phyloP scores from a whole-genome alignment of 495 filamentous ascomycete species.

The Massariosphaeria phaeospora region DNA sequence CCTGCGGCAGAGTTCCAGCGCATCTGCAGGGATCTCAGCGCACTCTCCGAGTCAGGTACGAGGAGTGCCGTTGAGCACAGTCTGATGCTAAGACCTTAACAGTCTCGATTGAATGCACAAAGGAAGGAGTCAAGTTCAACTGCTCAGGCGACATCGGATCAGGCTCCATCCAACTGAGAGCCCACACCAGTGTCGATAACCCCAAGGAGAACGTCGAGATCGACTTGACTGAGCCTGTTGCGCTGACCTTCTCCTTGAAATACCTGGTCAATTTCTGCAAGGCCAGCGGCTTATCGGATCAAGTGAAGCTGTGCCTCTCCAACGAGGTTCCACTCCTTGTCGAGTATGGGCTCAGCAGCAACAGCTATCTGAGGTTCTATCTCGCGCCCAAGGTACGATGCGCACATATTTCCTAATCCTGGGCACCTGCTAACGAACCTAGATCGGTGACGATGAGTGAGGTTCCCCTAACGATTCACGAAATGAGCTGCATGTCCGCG shows the following conservation, averaged over 20 bases:
- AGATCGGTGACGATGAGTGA: constrained; percentile 91
- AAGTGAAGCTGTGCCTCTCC: constrained; percentile 86
- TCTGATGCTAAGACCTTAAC: too few relatives aligned
- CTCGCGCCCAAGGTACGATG: constrained; percentile 85
- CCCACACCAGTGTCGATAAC: constrained; percentile 88
- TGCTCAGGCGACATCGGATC: constrained; percentile 93
- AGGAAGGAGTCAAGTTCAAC: constrained; percentile 96
- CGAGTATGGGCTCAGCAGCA: constrained; percentile 76
- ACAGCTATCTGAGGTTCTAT: constrained; percentile 92
- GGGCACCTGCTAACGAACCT: constrained; percentile 24
- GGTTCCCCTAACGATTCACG: not conserved
- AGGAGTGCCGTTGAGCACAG: too few relatives aligned
- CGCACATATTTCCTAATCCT: not conserved
- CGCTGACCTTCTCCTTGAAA: constrained; percentile 97
- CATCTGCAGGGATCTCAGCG: constrained; percentile 87
- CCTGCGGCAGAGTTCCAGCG: constrained; percentile 86
- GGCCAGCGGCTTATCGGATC: constrained; percentile 73
- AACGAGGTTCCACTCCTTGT: constrained; percentile 95
- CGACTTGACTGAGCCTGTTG: constrained; percentile 83
- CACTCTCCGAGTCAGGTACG: constrained; percentile 88
- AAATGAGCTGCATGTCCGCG: constrained; percentile 7
- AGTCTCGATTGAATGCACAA: constrained; percentile 94
- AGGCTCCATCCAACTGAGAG: constrained; percentile 84
- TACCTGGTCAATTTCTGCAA: constrained; percentile 99
- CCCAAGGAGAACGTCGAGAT: constrained; percentile 81